These are phyloP conservation scores for Hypocreales sp. DNA, from an alignment of 2,329 filamentous ascomycete genomes.

Conservation along the genomic window DNA sequence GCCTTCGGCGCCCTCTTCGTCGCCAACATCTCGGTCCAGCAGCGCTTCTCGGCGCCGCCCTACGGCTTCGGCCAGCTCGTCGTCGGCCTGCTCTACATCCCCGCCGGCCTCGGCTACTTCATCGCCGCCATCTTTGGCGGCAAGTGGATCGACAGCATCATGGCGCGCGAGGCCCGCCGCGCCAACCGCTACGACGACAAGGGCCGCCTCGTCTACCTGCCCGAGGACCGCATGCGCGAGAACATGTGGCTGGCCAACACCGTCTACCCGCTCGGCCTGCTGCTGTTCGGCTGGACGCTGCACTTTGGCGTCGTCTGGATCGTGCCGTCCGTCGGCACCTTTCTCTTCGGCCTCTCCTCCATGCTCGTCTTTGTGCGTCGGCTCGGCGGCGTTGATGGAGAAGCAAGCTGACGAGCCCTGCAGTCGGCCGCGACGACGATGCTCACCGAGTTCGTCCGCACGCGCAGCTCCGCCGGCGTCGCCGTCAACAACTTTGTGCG, in stretches of 20 bases:
- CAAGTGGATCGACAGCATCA: constrained; percentile 66
- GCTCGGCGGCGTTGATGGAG: not conserved
- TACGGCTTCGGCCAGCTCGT: constrained; percentile 56
- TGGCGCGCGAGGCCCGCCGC: constrained; percentile 58
- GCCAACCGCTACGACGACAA: constrained; percentile 52
- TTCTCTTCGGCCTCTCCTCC: constrained; percentile 59
- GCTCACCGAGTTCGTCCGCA: constrained; percentile 72
- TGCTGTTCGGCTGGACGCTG: constrained; percentile 67
- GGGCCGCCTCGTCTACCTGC: constrained; percentile 51
- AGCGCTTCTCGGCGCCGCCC: constrained; percentile 48
- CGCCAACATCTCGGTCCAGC: constrained; percentile 62
- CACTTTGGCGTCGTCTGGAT: constrained; percentile 50
- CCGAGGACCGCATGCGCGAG: constrained; percentile 70
- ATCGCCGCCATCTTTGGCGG: constrained; percentile 54
- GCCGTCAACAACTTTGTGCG: constrained; percentile 71
- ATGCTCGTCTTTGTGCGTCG: constrained; percentile 60
- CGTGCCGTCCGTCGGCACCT: constrained; percentile 47
- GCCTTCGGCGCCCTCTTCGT: constrained; percentile 64
- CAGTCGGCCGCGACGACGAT: constrained; percentile 56
- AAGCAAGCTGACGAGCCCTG: not conserved
- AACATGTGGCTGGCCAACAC: constrained; percentile 65
- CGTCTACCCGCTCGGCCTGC: constrained; percentile 52
- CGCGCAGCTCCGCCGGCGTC: constrained; percentile 53
- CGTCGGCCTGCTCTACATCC: constrained; percentile 64
- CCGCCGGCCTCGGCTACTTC: constrained; percentile 59